Base-by-base conservation (phyloP, 345 rosid species). In the Aquilaria yunnanensis region DNA sequence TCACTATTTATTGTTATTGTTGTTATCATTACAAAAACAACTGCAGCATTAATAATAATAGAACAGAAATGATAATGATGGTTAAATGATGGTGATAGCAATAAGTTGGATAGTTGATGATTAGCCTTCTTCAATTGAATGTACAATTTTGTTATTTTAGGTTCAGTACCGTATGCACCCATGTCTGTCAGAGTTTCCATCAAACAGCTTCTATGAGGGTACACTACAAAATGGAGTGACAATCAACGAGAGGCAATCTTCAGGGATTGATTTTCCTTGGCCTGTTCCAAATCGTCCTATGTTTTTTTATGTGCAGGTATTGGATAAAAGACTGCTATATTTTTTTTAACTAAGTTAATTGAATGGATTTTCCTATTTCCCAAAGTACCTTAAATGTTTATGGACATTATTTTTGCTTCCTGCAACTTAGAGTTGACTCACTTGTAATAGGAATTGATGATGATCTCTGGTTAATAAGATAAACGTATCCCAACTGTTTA, bases 81-180 rank as follows among this genome's bases (percentile, higher is more conserved):
- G 23, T 13, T 29, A 32, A 57, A 9, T 59, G 62, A 43, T 41
- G 7, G 8, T 37, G 43, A 37, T 37, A 37, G 43, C 5, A 37
- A 3, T 37, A 9, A 3, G 43, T 37, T 37, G 43, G 43, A 37
- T 37, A 4, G 7, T 37, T 37, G 23, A 37, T 37, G 43, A 37
- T 37, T 37, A 37, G 5, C 43, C 43, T 37, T 37, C 43, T 37
- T 61, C 65, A 43, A 48, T 14, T 32, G 45, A 64, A 67, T 12
- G 62, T 43, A 69, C 41, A 62, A 58, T 58, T 69, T 23, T 65
- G 14, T 49, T 59, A 57, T 61, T 59, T 64, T 74, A 95, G 99
- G 99, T 95, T 61, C 99, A 95, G 68, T 95, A 95, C 61, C 96
- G 99, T 49, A 95, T 95, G 99, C 99, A 95, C 67, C 99, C 99